Evolutionary conservation across 305 asterid species (phyloP), one percentile per base, ranked within the genome.

Genomic region (Fraxinus sp.): DNA sequence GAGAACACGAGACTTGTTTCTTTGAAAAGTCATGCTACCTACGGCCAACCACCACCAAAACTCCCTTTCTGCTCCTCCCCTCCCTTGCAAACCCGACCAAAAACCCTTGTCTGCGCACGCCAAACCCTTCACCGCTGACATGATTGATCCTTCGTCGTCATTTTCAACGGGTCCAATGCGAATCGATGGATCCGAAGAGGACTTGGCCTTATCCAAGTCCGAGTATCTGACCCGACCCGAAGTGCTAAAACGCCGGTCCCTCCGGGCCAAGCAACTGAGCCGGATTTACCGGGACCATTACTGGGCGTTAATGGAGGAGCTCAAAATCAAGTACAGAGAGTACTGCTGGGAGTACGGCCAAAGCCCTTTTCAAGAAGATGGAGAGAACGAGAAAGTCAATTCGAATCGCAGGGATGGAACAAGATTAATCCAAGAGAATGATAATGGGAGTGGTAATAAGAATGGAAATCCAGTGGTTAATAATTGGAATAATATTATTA

Each of bases 271-370:
- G 81, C 89, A 89, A 78, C 86, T 92, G 7, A 62, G 85, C 1
- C 80, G 85, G 75, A 88, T 87, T 41, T 92, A 88, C 76, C 70
- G 89, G 76, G 88, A 92, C 43, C 81, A 79, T n/a, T 90, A 87
- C 83, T 90, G 93, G 95, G 83, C 87, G 39, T 70, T 90, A 72
- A 89, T 91, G 92, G 91, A 88, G 83, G 93, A 91, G 66, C 77
- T 91, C 64, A 91, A 84, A 87, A 55, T 37, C 11, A 87, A 86
- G 89, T 84, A 84, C 64, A 81, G 93, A 39, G 88, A 86, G 75
- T 92, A 91, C 74, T 87, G 78, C 70, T 91, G 93, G 96, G 89
- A 87, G 75, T 81, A 79, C 77, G 96, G 94, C 0, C 87, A 81
- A 81, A 90, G 90, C 86, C 90, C 94, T n/a, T 89, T 87, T 71